Evolutionary conservation across 2,329 filamentous ascomycete species (phyloP).

Genomic region (Talaromyces rugulosus): DNA sequence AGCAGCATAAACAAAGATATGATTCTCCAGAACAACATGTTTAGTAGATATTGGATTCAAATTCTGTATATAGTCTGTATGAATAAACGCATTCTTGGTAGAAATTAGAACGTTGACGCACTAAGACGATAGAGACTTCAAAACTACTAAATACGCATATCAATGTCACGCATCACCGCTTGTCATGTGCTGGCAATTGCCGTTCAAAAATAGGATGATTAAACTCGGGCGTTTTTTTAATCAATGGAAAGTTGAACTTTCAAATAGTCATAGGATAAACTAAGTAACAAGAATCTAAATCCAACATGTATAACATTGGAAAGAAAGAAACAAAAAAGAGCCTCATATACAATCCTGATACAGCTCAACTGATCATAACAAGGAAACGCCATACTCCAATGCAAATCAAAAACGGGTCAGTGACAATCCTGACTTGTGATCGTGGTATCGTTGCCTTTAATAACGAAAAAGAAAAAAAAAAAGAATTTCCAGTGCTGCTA

Average conservation of each 20-base stretch:
- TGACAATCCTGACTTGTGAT: neutral
- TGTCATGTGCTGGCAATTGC: too few relatives aligned
- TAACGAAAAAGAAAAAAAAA: neutral
- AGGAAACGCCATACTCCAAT: slow-evolving; percentile 10
- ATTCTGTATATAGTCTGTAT: neutral
- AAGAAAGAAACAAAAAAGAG: neutral
- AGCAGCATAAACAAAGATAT: neutral
- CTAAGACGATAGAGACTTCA: too few relatives aligned
- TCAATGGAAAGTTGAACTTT: too few relatives aligned
- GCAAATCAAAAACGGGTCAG: slow-evolving; percentile 4
- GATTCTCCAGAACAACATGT: neutral
- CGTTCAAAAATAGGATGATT: too few relatives aligned
- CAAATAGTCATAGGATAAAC: neutral
- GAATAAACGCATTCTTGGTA: neutral
- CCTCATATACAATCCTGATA: neutral
- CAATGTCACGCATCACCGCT: too few relatives aligned
- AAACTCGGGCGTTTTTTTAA: too few relatives aligned
- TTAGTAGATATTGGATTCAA: neutral
- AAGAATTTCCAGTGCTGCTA: neutral
- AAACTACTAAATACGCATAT: too few relatives aligned
- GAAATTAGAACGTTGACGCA: too few relatives aligned
- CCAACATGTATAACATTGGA: neutral
- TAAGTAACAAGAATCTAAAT: neutral
- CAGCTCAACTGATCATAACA: neutral
- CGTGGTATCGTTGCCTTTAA: slow-evolving; percentile 8